These are phyloP conservation scores for Verbascum thapsus DNA, from an alignment of 257 asterid species.

Conservation along the genomic window DNA sequence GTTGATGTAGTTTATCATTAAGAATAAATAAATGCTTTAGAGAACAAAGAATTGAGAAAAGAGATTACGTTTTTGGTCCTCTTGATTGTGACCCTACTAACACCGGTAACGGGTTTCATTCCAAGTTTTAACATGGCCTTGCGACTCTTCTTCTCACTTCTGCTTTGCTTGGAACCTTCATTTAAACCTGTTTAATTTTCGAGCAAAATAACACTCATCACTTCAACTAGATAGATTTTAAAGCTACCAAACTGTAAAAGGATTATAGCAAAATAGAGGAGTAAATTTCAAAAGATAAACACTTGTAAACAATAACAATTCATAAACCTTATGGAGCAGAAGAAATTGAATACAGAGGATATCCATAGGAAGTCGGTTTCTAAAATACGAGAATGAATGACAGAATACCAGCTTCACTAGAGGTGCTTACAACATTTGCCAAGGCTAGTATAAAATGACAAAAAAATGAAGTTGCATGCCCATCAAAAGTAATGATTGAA, in stretches of 20 bases:
- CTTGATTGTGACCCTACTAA: slow-evolving; percentile 86
- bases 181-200: slow-evolving; percentile 43
- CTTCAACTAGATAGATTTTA: slow-evolving; percentile 4
- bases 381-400: not conserved
- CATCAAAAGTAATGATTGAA: not conserved
- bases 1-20: too few relatives aligned
- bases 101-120: slow-evolving; percentile 82
- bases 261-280: not conserved
- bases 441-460: not conserved
- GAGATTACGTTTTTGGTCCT: slow-evolving; percentile 68
- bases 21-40: not conserved
- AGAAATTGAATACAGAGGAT: slow-evolving; percentile 5
- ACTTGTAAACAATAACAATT: not conserved
- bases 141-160: slow-evolving; percentile 95
- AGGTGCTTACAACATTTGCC: not conserved
- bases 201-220: slow-evolving; percentile 1
- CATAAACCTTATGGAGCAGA: not conserved
- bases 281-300: too few relatives aligned
- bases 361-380: not conserved
- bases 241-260: not conserved
- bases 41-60: not conserved
- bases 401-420: not conserved
- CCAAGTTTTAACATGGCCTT: slow-evolving; percentile 97
- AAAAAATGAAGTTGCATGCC: too few relatives aligned
- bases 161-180: slow-evolving; percentile 83